These are phyloP conservation scores for Ophiostoma sp. DNA, from an alignment of 2,329 filamentous ascomycete genomes.

Conservation along the genomic window DNA sequence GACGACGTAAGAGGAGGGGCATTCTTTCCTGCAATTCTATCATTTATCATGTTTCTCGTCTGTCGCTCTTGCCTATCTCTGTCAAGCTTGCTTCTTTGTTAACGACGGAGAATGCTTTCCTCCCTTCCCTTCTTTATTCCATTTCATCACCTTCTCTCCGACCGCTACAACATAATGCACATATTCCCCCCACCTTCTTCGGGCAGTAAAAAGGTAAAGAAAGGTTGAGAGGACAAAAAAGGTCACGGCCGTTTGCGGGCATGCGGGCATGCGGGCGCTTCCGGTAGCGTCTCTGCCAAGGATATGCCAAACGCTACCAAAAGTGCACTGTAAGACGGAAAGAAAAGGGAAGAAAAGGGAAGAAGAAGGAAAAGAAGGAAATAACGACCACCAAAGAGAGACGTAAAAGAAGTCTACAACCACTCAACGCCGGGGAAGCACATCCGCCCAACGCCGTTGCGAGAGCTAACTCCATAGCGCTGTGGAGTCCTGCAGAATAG, in stretches of 20 bases:
- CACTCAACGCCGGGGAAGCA: neutral
- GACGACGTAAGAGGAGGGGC: neutral
- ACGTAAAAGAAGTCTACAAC: neutral
- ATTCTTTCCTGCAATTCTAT: neutral
- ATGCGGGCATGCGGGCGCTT: neutral
- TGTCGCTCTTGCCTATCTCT: neutral
- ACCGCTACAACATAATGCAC: neutral
- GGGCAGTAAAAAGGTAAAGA: neutral
- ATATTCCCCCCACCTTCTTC: neutral
- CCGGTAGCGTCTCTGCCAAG: neutral
- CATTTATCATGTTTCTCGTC: neutral
- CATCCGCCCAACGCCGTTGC: neutral
- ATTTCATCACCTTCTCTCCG: neutral
- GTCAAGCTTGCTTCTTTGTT: neutral
- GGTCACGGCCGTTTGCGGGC: neutral
- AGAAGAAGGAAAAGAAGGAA: neutral
- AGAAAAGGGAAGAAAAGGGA: neutral
- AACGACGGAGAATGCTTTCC: neutral
- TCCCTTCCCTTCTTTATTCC: neutral
- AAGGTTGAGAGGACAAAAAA: neutral
- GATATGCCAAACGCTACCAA: too few relatives aligned
- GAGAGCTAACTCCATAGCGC: neutral
- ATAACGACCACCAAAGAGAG: neutral
- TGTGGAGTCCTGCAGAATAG: neutral
- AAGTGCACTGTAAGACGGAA: neutral